Percentiles rank a stretch among this genome's conserved stretches.
These are phyloP conservation scores for Talaromyces islandicus DNA, from an alignment of 2,329 filamentous ascomycete species.

Conservation along the genomic window DNA sequence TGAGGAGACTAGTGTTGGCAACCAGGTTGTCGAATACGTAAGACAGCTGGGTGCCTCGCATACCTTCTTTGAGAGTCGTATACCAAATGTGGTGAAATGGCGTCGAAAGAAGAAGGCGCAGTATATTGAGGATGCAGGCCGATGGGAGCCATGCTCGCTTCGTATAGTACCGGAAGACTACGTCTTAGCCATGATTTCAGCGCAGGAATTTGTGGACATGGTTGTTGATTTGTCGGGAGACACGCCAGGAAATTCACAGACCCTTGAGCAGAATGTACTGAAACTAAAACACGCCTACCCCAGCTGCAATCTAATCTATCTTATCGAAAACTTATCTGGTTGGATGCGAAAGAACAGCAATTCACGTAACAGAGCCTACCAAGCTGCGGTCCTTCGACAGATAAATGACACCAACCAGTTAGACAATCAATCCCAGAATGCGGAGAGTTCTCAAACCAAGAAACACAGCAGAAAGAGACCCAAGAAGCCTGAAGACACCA, in stretches of 20 bases:
- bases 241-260: slow-evolving; percentile 35
- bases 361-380: slow-evolving; percentile 61
- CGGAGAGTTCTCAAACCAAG: slow-evolving; percentile 15
- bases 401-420: slow-evolving; percentile 31
- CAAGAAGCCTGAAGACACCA: slow-evolving; percentile 35
- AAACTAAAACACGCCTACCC: slow-evolving; percentile 51
- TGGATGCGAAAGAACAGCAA: slow-evolving; percentile 67
- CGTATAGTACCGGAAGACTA: slow-evolving; percentile 52
- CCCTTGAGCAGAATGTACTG: slow-evolving; percentile 55
- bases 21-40: slow-evolving; percentile 39
- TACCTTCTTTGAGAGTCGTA: slow-evolving; percentile 29
- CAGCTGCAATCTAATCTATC: slow-evolving; percentile 55
- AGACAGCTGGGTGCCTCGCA: slow-evolving; percentile 36
- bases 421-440: slow-evolving; percentile 20
- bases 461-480: slow-evolving; percentile 16
- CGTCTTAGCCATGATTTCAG: slow-evolving; percentile 56
- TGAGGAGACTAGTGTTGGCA: slow-evolving; percentile 38
- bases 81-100: slow-evolving; percentile 59
- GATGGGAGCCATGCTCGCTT: slow-evolving; percentile 58
- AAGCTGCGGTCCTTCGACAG: slow-evolving; percentile 55
- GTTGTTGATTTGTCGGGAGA: slow-evolving; percentile 32
- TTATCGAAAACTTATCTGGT: slow-evolving; percentile 62
- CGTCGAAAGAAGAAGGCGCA: slow-evolving; percentile 59
- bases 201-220: slow-evolving; percentile 61
- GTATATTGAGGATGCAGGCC: slow-evolving; percentile 55